These are phyloP conservation scores for Cercospora sojina DNA, from an alignment of 2,329 filamentous ascomycete species.

Conservation along the genomic window DNA sequence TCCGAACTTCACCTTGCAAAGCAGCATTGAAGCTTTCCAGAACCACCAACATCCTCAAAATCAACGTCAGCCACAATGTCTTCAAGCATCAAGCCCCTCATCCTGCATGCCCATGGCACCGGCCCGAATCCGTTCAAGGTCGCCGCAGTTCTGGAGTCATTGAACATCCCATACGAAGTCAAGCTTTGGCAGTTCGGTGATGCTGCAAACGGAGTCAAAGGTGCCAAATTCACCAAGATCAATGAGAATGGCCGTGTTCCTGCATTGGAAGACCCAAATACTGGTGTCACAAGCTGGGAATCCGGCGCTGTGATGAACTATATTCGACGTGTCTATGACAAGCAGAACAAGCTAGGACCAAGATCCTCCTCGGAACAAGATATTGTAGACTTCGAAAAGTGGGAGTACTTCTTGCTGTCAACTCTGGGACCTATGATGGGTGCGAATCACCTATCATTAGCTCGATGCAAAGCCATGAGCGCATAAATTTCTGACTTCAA, in stretches of 20 bases:
- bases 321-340: constrained; percentile 47
- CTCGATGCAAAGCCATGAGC: background rate
- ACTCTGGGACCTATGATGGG: constrained; percentile 47
- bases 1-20: background rate
- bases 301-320: constrained; percentile 54
- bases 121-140: constrained; percentile 49
- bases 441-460: background rate
- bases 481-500: background rate
- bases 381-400: constrained; percentile 48
- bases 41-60: background rate
- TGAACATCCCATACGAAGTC: constrained; percentile 44
- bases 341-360: constrained; percentile 42
- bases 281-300: constrained; percentile 50
- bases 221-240: constrained; percentile 42
- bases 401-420: constrained; percentile 47
- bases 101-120: constrained; percentile 44
- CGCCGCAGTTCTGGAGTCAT: constrained; percentile 44
- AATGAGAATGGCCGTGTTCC: constrained; percentile 49
- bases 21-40: background rate
- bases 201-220: constrained; percentile 42
- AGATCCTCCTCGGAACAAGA: constrained; percentile 41
- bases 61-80: constrained; percentile 1
- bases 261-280: constrained; percentile 49
- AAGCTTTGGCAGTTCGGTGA: constrained; percentile 47
- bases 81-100: constrained; percentile 36